phyloP scores from a whole-genome alignment of 1,284 basidiomycete species.

The Melampsora medusae region DNA sequence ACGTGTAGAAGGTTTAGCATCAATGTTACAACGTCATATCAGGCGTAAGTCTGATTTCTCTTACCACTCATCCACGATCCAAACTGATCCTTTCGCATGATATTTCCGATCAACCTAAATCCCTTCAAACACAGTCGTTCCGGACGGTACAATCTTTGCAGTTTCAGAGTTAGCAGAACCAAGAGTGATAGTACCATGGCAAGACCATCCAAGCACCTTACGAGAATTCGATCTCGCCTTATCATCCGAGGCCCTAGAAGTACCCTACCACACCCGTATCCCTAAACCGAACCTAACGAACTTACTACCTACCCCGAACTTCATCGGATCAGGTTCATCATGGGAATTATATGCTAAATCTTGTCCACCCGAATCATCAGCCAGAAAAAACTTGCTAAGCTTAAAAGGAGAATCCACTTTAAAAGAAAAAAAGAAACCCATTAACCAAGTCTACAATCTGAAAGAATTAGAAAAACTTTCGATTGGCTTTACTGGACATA shows the following conservation, averaged over 20 bases:
- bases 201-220: slow-evolving; percentile 43
- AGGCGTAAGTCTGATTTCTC: slow-evolving; percentile 11
- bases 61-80: background rate
- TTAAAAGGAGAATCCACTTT: slow-evolving; percentile 33
- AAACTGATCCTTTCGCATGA: background rate
- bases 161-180: slow-evolving; percentile 44
- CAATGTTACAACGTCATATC: slow-evolving; percentile 43
- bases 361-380: slow-evolving; percentile 41
- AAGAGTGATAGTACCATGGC: slow-evolving; percentile 43
- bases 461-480: background rate
- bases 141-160: slow-evolving; percentile 30
- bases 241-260: background rate
- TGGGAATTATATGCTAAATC: slow-evolving; percentile 41
- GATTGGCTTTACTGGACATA: slow-evolving; percentile 2
- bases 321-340: slow-evolving; percentile 26
- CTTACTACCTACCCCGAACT: slow-evolving; percentile 26
- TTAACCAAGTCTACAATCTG: background rate
- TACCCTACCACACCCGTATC: background rate
- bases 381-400: slow-evolving; percentile 33
- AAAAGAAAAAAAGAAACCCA: slow-evolving; percentile 21
- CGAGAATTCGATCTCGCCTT: slow-evolving; percentile 19
- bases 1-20: slow-evolving; percentile 39
- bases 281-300: slow-evolving; percentile 13
- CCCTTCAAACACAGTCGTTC: slow-evolving; percentile 11
- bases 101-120: background rate